Percentiles rank a stretch among this genome's conserved stretches.
These are phyloP conservation scores for Aureobasidium melanogenum DNA, from an alignment of 2,329 filamentous ascomycete genomes.

Conservation along the genomic window DNA sequence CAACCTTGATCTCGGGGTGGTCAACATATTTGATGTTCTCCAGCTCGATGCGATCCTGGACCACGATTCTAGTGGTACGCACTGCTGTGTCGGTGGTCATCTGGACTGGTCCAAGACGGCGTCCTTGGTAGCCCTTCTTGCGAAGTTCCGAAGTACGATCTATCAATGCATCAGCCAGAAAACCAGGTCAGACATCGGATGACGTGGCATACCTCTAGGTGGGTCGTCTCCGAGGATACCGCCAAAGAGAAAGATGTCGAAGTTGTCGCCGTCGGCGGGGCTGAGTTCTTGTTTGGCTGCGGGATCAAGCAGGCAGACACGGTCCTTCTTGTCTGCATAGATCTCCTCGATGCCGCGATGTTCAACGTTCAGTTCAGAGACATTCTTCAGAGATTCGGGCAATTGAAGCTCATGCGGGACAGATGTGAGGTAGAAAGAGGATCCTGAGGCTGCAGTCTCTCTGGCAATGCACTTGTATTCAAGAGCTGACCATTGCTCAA, in stretches of 20 bases:
- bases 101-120: conserved; percentile 81
- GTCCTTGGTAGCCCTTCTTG: conserved; percentile 83
- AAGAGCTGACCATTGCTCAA: conserved; percentile 87
- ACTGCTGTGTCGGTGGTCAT: conserved; percentile 99
- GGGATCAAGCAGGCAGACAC: conserved; percentile 85
- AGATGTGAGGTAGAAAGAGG: conserved; percentile 72
- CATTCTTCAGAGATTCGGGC: conserved; percentile 48
- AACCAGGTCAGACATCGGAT: neutral
- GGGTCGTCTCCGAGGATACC: conserved; percentile 95
- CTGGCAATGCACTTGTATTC: conserved; percentile 83
- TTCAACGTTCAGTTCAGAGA: conserved; percentile 61
- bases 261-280: conserved; percentile 71
- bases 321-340: conserved; percentile 60
- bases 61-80: conserved; percentile 80
- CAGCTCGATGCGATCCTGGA: conserved; percentile 71
- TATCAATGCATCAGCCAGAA: conserved; percentile 27
- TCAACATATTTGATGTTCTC: conserved; percentile 76
- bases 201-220: conserved; percentile 58
- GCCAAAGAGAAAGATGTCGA: conserved; percentile 91
- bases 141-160: conserved; percentile 93
- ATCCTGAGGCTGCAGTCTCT: conserved; percentile 61
- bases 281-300: conserved; percentile 70
- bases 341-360: conserved; percentile 69
- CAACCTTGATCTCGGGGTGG: conserved; percentile 80
- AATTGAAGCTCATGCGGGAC: conserved; percentile 58